Evolutionary conservation across 192 early-diverging fungal species (phyloP), one percentile per base, ranked within the genome.

Genomic region (Dissophora ornata): DNA sequence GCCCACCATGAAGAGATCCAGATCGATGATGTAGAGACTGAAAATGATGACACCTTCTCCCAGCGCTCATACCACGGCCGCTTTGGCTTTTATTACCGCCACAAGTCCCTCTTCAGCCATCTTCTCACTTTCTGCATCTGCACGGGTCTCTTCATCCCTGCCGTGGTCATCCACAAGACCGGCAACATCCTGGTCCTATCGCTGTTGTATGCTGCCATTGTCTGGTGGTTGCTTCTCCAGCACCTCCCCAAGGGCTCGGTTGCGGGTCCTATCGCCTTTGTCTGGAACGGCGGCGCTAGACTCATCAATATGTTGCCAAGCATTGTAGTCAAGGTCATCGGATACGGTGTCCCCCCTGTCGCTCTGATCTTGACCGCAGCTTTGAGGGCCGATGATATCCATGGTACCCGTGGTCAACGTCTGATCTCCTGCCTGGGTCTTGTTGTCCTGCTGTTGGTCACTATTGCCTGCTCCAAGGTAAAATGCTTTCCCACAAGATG

Each of bases 391-490:
- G 82, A 83, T 19, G 82, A 79, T 47, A 34, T 28, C 0, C 52
- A 66, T 11, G 87, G 88, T 42, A 91, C 80, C 48, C 89, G 91
- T 49, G 73, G 84, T 25, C 82, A 91, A 49, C 86, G 94, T 29
- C 53, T 94, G 59, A 93, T 94, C 83, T 90, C 92, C 32, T 80
- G 91, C 57, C 73, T 87, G 61, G 94, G 95, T 25, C 79, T 95
- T 19, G 41, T 89, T 30, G 62, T 93, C 33, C 85, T 94, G 18
- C 54, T 89, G 7, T 25, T 30, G 6, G 10, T 83, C 18, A 74
- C 90, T 28, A 63, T 69, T 33, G 48, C 58, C 7, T 82, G 80
- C 50, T 97, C 94, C 46, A 81, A 69, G 62, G 71, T 75, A 67
- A 67, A 7, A 30, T 13, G 16, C 25, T 18, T 46, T 29, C 5